Evolutionary conservation across 495 filamentous ascomycete genomes (phyloP), one percentile per base, ranked within the genome.

Genomic region (Podospora appendiculata): DNA sequence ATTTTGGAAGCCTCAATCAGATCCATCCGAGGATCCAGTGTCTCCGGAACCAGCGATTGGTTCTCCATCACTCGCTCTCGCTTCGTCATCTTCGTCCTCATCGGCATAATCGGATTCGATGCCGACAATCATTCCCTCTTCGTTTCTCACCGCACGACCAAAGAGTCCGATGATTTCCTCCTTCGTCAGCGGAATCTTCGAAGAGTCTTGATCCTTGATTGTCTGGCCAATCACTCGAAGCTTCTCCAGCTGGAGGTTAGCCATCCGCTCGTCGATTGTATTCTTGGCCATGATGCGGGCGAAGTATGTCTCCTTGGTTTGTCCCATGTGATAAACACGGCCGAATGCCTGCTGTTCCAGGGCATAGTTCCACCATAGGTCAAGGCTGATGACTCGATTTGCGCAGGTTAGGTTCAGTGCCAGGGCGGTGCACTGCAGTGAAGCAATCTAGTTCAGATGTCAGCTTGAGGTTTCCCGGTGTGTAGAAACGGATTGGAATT

Each of bases 341-440:
- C 58, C 57, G 11, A 70, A 56, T 3, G 66, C 68, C 44, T 70
- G 70, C 8, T 62, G 48, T 39, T 72, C 70, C 0, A 63, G 40
- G 0, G 53, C 59, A 0, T 42, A 68, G 48, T 85, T 85, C 79
- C 79, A 86, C 80, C 80, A 85, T 0, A 76, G 68, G 49, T 85
- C 82, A 0, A 83, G 48, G 1, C 75, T 67, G 13, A 84, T 77
- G 43, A 82, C 79, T 34, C 80, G 74, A 47, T 78, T 81, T 0
- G 80, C 81, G 42, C 65, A 65, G 0, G 79, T 74, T 17, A 85
- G 62, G 38, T 84, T 81, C 4, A 83, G 63, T 1, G 75, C 72
- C 11, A 66, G 65, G 0, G 73, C 75, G 0, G 78, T 77, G n/a
- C 68, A 69, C 25, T 66, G 71, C 1, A 78, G 57, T 2, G 69